These are phyloP conservation scores for Chrysoporthe deuterocubensis DNA, from an alignment of 2,329 filamentous ascomycete species.

Conservation along the genomic window DNA sequence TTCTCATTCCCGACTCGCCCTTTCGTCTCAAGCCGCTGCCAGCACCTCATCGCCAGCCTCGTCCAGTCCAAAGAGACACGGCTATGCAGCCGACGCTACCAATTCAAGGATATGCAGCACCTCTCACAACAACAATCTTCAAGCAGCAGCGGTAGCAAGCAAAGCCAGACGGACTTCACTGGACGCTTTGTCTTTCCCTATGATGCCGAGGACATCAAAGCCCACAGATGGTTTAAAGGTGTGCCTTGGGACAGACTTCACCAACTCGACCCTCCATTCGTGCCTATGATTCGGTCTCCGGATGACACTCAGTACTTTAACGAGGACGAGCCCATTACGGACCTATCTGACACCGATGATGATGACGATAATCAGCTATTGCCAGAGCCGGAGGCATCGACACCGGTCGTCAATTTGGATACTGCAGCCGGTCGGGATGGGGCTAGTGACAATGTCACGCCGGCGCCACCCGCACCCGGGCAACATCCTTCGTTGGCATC, in stretches of 20 bases:
- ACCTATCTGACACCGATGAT: constrained; percentile 57
- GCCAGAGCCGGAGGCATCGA: constrained; percentile 2
- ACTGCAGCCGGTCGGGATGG: constrained; percentile 15
- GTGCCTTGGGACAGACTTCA: constrained; percentile 80
- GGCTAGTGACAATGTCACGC: constrained; percentile 7
- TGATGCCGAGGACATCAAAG: constrained; percentile 88
- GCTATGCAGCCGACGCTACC: constrained; percentile 77
- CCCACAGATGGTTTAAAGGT: constrained; percentile 81
- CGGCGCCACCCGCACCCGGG: not conserved
- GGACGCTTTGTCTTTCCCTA: constrained; percentile 75
- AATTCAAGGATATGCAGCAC: constrained; percentile 60
- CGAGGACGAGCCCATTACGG: constrained; percentile 73
- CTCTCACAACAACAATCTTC: constrained; percentile 21
- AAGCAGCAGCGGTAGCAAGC: constrained; percentile 33
- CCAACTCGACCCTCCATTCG: constrained; percentile 72
- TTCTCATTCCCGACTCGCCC: constrained; percentile 73
- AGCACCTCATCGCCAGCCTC: constrained; percentile 75
- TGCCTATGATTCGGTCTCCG: constrained; percentile 70
- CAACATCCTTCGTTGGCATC: constrained; percentile 12
- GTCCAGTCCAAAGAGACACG: constrained; percentile 76
- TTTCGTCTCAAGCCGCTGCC: constrained; percentile 69
- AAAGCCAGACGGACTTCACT: constrained; percentile 36
- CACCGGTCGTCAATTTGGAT: not conserved
- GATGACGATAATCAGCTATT: constrained; percentile 25
- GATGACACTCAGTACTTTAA: constrained; percentile 92